Conservation (phyloP, 352 stramenopile species). For the Phytophthora fragariaefolia region DNA sequence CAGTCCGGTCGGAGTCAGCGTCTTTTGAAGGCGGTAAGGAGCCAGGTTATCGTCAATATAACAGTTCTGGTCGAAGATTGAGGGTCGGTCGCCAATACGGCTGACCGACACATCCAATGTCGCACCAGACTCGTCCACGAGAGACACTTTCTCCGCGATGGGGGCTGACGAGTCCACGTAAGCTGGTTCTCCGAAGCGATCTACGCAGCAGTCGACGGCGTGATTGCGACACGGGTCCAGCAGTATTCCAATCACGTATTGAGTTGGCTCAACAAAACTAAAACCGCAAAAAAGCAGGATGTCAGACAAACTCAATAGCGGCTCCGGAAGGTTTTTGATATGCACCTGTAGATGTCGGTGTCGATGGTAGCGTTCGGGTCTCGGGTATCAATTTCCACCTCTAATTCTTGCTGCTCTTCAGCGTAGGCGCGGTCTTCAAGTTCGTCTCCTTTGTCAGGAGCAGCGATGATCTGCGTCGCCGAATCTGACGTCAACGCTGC, state of each 20-base stretch:
- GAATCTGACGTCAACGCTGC: conserved; percentile 15
- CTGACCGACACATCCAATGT: conserved; percentile 66
- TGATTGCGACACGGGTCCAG: conserved; percentile 79
- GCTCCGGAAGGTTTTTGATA: not conserved
- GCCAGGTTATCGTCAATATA: conserved; percentile 60
- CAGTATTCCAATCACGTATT: conserved; percentile 84
- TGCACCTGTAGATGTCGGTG: conserved; percentile 73
- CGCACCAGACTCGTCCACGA: conserved; percentile 72
- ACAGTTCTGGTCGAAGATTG: conserved; percentile 75
- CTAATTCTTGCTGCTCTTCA: conserved; percentile 50
- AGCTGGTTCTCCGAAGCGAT: conserved; percentile 83
- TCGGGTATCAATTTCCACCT: conserved; percentile 45
- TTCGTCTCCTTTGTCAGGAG: conserved; percentile 73
- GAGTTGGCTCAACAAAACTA: conserved; percentile 57
- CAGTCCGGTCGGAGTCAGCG: conserved; percentile 45
- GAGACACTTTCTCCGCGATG: conserved; percentile 61
- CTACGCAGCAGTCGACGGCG: conserved; percentile 68
- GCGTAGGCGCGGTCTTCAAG: conserved; percentile 63
- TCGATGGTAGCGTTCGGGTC: conserved; percentile 57
- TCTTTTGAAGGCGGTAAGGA: conserved; percentile 71
- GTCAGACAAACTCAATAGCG: not conserved
- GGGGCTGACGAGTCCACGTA: conserved; percentile 31
- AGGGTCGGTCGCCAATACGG: conserved; percentile 71
- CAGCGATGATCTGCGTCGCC: conserved; percentile 60
- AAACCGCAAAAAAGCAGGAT: not conserved